Conservation (phyloP, 176 grass and related monocot genomes). For the Zoysia pacifica region DNA sequence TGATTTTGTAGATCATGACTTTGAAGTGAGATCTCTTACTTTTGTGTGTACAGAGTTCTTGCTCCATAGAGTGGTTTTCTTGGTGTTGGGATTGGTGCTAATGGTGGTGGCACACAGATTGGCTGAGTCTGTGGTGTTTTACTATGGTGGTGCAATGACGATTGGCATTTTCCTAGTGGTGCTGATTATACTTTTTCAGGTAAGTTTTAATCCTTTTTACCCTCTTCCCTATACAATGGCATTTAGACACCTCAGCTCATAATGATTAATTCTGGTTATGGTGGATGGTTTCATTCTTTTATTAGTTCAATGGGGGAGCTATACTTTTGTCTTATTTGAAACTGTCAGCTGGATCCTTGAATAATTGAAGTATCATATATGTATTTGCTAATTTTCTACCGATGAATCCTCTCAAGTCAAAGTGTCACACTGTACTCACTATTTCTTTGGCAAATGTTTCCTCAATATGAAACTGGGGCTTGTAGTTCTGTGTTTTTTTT, state of each 20-base stretch:
- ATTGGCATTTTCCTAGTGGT: slow-evolving; percentile 83
- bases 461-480: background rate
- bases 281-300: background rate
- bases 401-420: background rate
- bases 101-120: slow-evolving; percentile 66
- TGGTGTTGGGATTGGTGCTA: slow-evolving; percentile 72
- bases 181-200: slow-evolving; percentile 92
- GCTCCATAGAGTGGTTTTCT: slow-evolving; percentile 73
- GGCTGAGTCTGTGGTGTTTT: slow-evolving; percentile 85
- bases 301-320: background rate
- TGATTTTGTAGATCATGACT: background rate
- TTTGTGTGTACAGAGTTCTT: slow-evolving; percentile 64
- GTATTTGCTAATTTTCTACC: background rate
- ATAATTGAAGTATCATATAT: background rate
- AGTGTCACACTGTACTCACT: background rate
- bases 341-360: background rate
- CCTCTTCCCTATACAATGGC: slow-evolving; percentile 7
- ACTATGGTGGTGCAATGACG: slow-evolving; percentile 91
- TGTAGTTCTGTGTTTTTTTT: background rate
- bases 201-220: slow-evolving; percentile 29
- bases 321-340: slow-evolving; percentile 1
- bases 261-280: background rate
- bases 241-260: slow-evolving; percentile 11
- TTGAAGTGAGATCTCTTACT: background rate
- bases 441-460: slow-evolving; percentile 1